Percentiles rank a stretch among this genome's conserved stretches.
phyloP scores from a whole-genome alignment of 371 early-diverging fungal genomes.

The Mortierella sp. region DNA sequence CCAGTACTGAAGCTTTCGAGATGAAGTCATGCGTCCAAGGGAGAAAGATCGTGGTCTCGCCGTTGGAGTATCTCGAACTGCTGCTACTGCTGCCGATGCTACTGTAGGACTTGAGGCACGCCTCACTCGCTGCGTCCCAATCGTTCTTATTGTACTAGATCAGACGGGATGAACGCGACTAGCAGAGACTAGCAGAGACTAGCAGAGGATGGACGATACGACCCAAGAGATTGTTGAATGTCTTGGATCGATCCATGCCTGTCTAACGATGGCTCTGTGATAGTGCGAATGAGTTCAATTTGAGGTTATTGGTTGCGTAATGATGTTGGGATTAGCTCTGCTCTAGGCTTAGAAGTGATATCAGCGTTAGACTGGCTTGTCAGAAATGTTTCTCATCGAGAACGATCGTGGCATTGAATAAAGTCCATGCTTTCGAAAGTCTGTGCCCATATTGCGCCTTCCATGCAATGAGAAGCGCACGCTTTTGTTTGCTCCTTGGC shows the following conservation, averaged over 20 bases:
- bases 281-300: background rate
- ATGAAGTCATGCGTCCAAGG: background rate
- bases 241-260: background rate
- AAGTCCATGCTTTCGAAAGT: background rate
- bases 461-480: background rate
- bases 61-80: background rate
- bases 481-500: background rate
- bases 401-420: background rate
- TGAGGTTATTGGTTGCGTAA: background rate
- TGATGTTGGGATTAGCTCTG: background rate
- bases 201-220: background rate
- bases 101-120: background rate
- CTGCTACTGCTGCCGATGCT: no score
- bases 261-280: background rate
- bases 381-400: background rate
- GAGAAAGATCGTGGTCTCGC: slow-evolving; percentile 1
- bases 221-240: background rate
- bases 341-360: background rate
- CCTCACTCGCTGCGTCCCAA: background rate
- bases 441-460: background rate
- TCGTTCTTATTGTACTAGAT: background rate
- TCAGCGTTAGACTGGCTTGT: background rate
- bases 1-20: slow-evolving; percentile 4
- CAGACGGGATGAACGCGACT: background rate
- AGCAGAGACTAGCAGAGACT: background rate